phyloP scores from a whole-genome alignment of 345 rosid genomes.

The Jatropha curcas region DNA sequence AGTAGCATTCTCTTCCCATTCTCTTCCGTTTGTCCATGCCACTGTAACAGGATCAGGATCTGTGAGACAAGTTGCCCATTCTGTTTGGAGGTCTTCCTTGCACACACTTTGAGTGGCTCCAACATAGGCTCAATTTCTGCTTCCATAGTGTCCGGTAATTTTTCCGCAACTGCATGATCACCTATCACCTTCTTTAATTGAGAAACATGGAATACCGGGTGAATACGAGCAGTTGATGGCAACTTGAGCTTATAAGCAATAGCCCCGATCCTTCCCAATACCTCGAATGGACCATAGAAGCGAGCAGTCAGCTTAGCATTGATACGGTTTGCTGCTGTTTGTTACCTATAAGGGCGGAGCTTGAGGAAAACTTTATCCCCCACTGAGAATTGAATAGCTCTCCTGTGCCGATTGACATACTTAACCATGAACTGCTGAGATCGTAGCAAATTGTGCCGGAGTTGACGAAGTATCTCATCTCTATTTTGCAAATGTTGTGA shows the following conservation, averaged over 20 bases:
- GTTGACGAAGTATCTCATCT: neutral
- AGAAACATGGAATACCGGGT: neutral
- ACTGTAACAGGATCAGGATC: neutral
- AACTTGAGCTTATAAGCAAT: neutral
- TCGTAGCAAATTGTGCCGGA: neutral
- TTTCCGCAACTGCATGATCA: neutral
- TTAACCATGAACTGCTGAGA: neutral
- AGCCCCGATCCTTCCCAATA: neutral
- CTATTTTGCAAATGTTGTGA: neutral
- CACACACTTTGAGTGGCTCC: neutral
- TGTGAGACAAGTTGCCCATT: neutral
- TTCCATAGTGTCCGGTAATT: neutral
- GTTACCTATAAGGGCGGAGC: neutral
- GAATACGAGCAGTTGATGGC: neutral
- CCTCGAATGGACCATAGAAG: neutral
- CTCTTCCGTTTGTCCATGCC: neutral
- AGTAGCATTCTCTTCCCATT: neutral
- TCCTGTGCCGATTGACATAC: neutral
- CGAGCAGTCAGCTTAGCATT: neutral
- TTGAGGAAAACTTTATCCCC: neutral
- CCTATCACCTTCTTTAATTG: neutral
- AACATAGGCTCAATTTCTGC: neutral
- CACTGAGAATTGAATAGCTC: neutral
- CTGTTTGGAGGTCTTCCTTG: neutral
- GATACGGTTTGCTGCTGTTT: neutral